These are phyloP conservation scores for Helotiales sp. DNA, from an alignment of 2,329 filamentous ascomycete genomes.

Conservation along the genomic window DNA sequence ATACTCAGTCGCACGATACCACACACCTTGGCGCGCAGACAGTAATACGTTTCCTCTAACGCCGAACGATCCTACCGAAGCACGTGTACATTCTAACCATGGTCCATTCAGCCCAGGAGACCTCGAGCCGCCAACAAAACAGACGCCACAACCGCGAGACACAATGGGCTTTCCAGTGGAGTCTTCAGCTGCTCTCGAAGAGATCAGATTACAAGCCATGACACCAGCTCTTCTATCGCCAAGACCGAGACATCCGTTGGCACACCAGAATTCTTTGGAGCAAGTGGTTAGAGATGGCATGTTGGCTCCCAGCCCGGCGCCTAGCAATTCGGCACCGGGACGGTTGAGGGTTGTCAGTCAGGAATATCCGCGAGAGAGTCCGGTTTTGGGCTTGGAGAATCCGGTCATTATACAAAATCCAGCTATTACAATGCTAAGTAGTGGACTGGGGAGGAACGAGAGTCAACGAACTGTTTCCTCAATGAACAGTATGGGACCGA, in stretches of 20 bases:
- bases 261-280: slow-evolving; percentile 29
- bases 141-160: slow-evolving; percentile 19
- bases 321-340: slow-evolving; percentile 9
- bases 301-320: slow-evolving; percentile 18
- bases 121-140: not conserved
- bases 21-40: not conserved
- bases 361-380: slow-evolving; percentile 25
- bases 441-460: slow-evolving; percentile 22
- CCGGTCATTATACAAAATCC: slow-evolving; percentile 3
- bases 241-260: slow-evolving; percentile 22
- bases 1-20: not conserved
- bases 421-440: slow-evolving; percentile 1
- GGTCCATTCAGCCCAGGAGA: slow-evolving; percentile 1
- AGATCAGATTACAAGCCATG: slow-evolving; percentile 16
- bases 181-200: not conserved
- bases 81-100: slow-evolving; percentile 8
- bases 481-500: slow-evolving; percentile 26
- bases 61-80: slow-evolving; percentile 10
- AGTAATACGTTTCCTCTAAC: slow-evolving; percentile 12
- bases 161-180: slow-evolving; percentile 37
- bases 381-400: slow-evolving; percentile 18
- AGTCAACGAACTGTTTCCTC: slow-evolving; percentile 33
- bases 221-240: slow-evolving; percentile 22
- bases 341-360: slow-evolving; percentile 12
- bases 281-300: slow-evolving; percentile 18